A percentile compares a stretch with the other conserved stretches of the same genome.
Conservation (phyloP, 116 monocot species). For the Iris pallida region DNA sequence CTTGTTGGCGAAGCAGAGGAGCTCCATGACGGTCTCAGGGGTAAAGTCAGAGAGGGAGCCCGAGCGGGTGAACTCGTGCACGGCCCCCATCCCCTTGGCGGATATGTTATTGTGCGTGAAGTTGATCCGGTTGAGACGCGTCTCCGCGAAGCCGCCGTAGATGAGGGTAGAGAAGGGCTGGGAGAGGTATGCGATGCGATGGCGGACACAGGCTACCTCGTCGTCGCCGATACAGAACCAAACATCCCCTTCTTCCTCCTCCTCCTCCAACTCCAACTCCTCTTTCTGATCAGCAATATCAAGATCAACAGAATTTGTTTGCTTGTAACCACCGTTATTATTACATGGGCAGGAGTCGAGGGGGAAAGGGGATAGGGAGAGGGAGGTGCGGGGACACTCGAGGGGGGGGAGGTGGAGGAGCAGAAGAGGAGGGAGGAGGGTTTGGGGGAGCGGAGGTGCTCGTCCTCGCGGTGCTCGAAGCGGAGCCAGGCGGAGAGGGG, state of each 20-base stretch:
- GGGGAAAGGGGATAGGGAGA: slow-evolving; percentile 20
- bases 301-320: no score
- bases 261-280: slow-evolving; percentile 13
- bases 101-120: slow-evolving; percentile 72
- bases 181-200: slow-evolving; percentile 60
- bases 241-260: slow-evolving; percentile 45
- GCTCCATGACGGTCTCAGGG: slow-evolving; percentile 57
- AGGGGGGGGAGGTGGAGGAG: slow-evolving; percentile 43
- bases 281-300: no score
- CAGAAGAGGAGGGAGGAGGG: slow-evolving; percentile 1
- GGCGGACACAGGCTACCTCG: slow-evolving; percentile 59
- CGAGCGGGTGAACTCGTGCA: slow-evolving; percentile 42
- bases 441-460: slow-evolving; percentile 29
- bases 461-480: slow-evolving; percentile 59
- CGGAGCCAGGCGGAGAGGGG: slow-evolving; percentile 67
- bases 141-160: slow-evolving; percentile 76
- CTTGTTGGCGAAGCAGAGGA: slow-evolving; percentile 71
- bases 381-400: slow-evolving; percentile 75
- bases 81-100: slow-evolving; percentile 47
- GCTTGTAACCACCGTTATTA: no score
- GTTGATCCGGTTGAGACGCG: slow-evolving; percentile 55
- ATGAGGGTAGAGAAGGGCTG: slow-evolving; percentile 53
- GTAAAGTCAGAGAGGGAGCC: slow-evolving; percentile 35
- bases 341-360: slow-evolving; percentile 37
- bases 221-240: slow-evolving; percentile 78